Conservation (phyloP, 257 asterid species). For the Forsythia suspensa region DNA sequence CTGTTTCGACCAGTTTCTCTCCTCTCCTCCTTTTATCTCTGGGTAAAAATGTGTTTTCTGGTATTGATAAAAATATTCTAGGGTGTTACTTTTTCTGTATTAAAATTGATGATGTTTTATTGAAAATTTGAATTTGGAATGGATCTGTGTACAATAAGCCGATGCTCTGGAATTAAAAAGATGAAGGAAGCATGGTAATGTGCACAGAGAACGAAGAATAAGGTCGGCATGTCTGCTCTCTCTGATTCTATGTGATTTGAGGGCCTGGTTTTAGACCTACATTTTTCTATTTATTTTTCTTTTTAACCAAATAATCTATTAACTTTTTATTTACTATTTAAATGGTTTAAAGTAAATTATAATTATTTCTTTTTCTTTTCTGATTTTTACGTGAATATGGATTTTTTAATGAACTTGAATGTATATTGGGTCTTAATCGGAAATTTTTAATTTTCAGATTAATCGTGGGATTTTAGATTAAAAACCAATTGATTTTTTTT, state of each 20-base stretch:
- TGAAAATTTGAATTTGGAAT: neutral
- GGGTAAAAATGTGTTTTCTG: neutral
- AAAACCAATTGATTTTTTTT: no score
- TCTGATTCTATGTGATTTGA: conserved; percentile 40
- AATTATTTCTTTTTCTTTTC: no score
- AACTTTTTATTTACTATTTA: no score
- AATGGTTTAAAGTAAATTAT: no score
- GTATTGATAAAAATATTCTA: neutral
- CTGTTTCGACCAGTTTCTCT: neutral
- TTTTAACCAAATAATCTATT: neutral
- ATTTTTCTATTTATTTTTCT: neutral
- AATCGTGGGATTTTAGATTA: no score
- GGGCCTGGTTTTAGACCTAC: conserved; percentile 57
- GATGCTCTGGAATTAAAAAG: conserved; percentile 39
- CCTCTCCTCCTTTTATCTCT: neutral
- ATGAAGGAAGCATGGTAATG: conserved; percentile 54
- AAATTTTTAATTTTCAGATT: no score
- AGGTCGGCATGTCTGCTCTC: conserved; percentile 55
- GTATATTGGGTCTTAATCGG: no score
- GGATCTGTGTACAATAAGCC: conserved; percentile 50
- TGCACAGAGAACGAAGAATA: conserved; percentile 31
- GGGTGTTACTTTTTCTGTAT: neutral
- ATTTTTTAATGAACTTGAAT: no score
- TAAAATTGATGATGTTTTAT: neutral
- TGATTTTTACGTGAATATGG: no score